Evolutionary conservation across 805 yeast species (phyloP), one percentile per base, ranked within the genome.

Genomic region (Candida khao-thaluensis): DNA sequence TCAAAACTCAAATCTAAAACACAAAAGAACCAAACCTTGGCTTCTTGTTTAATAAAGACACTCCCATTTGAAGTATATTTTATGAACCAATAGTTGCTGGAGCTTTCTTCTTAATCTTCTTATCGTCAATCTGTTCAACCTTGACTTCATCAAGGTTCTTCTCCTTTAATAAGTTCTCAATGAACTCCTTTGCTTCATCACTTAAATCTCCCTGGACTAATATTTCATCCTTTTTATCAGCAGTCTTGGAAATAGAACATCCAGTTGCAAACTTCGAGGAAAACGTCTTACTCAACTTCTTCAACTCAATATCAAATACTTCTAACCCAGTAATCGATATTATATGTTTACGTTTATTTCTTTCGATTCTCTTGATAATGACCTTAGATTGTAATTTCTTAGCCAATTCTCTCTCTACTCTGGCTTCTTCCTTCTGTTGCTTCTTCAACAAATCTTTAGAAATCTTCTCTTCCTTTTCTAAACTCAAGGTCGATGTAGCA

Each of bases 201-300:
- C 89, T 84, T 30, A 90, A 93, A 62, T 91, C 98, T 53, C 98
- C 98, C 67, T 90, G 97, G 43, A 90, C 83, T 42, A 87, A 77
- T 41, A 90, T 79, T 57, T 90, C 98, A 46, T 91, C 96, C 59
- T 85, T 86, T 65, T 90, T 90, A 49, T 90, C 98, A 3, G 81
- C 89, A 48, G 80, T 85, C 64, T 90, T 90, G 3, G 89, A 81
- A 10, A 90, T 95, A 16, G 93, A 81, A 20, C 96, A 91, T 37
- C 98, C 98, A 7, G 97, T 90, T 10, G 98, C 98, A 57, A 91
- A 90, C 61, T 85, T 88, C 24, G 93, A 82, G 0, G 97, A 93
- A 63, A 91, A 90, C 0, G 89, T 81, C 72, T 91, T 91, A 31
- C 96, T 85, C 49, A 88, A 71, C 57, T 89, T 90, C 69, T 90